Percentiles rank a stretch among this genome's conserved stretches.
phyloP scores from a whole-genome alignment of 441 rosid species.

The Aquilaria agallochum region DNA sequence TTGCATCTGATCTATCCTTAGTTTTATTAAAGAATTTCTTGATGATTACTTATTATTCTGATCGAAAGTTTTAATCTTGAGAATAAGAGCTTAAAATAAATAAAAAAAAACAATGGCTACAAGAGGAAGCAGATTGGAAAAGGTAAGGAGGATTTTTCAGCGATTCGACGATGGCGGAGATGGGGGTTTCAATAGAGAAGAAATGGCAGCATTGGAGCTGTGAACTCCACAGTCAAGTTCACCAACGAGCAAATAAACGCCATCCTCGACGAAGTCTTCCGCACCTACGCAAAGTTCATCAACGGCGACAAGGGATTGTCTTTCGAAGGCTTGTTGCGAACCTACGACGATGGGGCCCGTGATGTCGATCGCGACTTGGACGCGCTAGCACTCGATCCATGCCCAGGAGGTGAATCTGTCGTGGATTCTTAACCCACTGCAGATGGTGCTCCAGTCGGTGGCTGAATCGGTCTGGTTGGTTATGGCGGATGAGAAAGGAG shows the following conservation, averaged over 20 bases:
- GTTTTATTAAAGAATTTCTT: no score
- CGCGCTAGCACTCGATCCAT: constrained; percentile 75
- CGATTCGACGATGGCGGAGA: constrained; percentile 80
- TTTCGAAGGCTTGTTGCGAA: constrained; percentile 77
- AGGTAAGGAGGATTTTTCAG: constrained; percentile 84
- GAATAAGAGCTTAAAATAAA: not conserved
- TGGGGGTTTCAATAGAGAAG: constrained; percentile 86
- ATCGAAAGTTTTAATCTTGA: not conserved
- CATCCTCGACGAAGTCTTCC: constrained; percentile 93
- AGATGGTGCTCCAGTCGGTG: no score
- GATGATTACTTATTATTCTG: no score
- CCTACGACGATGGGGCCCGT: constrained; percentile 97
- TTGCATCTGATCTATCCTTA: no score
- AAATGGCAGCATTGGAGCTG: constrained; percentile 88
- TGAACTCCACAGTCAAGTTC: constrained; percentile 90
- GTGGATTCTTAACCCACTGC: not conserved
- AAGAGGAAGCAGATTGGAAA: constrained; percentile 93
- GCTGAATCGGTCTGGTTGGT: no score
- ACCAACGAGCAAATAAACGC: constrained; percentile 93
- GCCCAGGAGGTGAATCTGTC: constrained; percentile 41
- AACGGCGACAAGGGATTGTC: constrained; percentile 79
- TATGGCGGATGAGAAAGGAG: no score
- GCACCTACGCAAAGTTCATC: constrained; percentile 82
- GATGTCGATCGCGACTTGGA: constrained; percentile 93
- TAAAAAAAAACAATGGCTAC: constrained; percentile 49